Conservation (phyloP, 306 rosid genomes). For the Aeschynomene evenia region DNA sequence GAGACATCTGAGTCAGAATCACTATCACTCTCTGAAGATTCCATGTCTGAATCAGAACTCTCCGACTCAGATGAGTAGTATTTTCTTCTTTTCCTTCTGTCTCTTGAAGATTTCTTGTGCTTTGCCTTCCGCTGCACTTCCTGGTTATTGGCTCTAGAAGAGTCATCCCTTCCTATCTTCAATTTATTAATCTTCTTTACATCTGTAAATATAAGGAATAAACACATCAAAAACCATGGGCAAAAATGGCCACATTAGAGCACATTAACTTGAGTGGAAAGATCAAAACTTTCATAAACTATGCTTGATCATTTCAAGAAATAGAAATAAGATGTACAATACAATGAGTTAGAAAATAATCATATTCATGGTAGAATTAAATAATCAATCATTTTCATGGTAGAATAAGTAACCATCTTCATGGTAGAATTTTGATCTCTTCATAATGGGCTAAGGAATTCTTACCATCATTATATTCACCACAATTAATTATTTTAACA, state of each 20-base stretch:
- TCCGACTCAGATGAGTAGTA: slow-evolving; percentile 66
- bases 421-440: not conserved
- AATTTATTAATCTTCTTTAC: slow-evolving; percentile 52
- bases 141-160: slow-evolving; percentile 56
- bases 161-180: slow-evolving; percentile 48
- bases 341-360: not conserved
- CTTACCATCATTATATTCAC: slow-evolving; percentile 80
- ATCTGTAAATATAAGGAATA: slow-evolving; percentile 43
- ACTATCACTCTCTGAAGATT: slow-evolving; percentile 79
- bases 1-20: slow-evolving; percentile 75
- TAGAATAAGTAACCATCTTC: too few species aligned
- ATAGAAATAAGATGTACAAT: not conserved
- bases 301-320: not conserved
- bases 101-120: slow-evolving; percentile 67
- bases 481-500: slow-evolving; percentile 84
- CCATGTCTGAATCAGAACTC: slow-evolving; percentile 74
- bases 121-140: slow-evolving; percentile 60
- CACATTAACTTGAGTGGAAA: not conserved
- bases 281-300: not conserved
- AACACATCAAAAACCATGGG: not conserved
- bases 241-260: not conserved
- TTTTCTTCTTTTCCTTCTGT: slow-evolving; percentile 68
- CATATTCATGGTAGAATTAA: too few species aligned
- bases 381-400: too few species aligned
- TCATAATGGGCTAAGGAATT: not conserved